Percentiles rank a stretch among this genome's conserved stretches.
Evolutionary conservation across 73 alveolate genomes (phyloP).

Genomic region (Diophrys sp.): DNA sequence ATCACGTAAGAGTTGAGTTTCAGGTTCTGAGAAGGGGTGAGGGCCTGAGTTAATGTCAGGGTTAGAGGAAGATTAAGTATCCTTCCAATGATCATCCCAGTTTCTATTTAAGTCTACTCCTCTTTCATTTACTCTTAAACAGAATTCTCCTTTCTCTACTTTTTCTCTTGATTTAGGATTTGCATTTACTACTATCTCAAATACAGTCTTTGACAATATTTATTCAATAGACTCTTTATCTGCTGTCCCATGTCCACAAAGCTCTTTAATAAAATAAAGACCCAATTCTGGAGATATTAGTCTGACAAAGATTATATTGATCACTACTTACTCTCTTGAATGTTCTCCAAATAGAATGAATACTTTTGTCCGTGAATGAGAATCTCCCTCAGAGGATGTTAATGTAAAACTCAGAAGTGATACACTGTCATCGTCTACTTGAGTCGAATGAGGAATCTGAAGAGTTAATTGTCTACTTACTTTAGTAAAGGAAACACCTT

Average conservation of each 20-base stretch:
- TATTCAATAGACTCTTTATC: background rate
- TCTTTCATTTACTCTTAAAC: constrained; percentile 58
- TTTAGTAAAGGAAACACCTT: background rate
- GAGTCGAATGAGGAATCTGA: too few species aligned
- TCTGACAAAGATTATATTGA: too few species aligned
- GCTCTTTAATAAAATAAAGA: constrained; percentile 32
- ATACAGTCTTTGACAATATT: constrained; percentile 5
- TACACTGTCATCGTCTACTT: too few species aligned
- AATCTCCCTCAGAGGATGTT: background rate
- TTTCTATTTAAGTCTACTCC: constrained; percentile 71
- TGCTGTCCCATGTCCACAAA: constrained; percentile 25
- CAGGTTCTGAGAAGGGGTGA: constrained; percentile 65
- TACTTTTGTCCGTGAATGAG: constrained; percentile 11
- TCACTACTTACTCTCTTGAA: constrained; percentile 78
- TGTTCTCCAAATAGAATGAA: constrained; percentile 70
- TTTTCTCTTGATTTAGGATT: constrained; percentile 55
- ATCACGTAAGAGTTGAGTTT: constrained; percentile 44
- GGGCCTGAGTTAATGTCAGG: constrained; percentile 40
- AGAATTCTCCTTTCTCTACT: constrained; percentile 67
- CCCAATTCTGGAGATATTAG: constrained; percentile 67
- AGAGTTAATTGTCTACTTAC: too few species aligned
- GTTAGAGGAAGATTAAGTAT: constrained; percentile 16
- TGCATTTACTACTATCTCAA: constrained; percentile 50
- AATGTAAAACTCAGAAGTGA: too few species aligned
- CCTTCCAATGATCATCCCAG: constrained; percentile 67